These are phyloP conservation scores for Eutypa lata DNA, from an alignment of 2,329 filamentous ascomycete genomes.

Conservation along the genomic window DNA sequence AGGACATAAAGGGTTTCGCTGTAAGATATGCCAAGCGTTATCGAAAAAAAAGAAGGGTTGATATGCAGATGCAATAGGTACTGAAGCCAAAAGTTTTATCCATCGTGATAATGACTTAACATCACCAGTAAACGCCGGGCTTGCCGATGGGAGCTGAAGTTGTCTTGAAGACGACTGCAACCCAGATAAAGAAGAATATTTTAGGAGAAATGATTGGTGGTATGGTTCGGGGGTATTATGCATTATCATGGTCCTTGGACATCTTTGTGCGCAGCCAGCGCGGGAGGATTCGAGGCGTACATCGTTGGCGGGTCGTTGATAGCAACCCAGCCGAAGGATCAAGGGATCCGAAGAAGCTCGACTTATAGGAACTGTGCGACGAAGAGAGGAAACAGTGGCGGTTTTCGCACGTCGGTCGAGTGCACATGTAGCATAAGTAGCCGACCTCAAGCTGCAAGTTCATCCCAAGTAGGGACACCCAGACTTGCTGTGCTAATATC, in stretches of 20 bases:
- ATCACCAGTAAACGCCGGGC: neutral
- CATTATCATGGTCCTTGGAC: constrained; percentile 19
- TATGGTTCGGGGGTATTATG: constrained; percentile 17
- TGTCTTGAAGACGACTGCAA: neutral
- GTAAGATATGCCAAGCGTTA: neutral
- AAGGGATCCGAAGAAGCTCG: too few relatives aligned
- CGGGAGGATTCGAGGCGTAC: constrained; percentile 6
- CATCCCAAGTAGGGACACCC: too few relatives aligned
- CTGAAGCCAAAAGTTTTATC: neutral
- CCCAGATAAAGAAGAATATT: constrained; percentile 11
- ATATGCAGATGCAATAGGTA: neutral
- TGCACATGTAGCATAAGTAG: too few relatives aligned
- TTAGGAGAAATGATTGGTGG: constrained; percentile 10
- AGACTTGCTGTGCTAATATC: too few relatives aligned
- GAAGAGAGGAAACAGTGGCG: too few relatives aligned
- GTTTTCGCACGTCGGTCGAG: too few relatives aligned
- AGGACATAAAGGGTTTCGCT: neutral
- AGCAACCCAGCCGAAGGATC: too few relatives aligned
- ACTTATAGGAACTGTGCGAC: too few relatives aligned
- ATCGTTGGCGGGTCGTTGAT: neutral
- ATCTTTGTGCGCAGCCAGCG: constrained; percentile 1
- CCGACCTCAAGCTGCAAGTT: too few relatives aligned
- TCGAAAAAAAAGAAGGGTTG: neutral
- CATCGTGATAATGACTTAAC: constrained; percentile 7
- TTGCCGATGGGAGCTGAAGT: neutral